Evolutionary conservation across 1,284 basidiomycete species (phyloP), one percentile per base, ranked within the genome.

Genomic region (Ganoderma sinense): DNA sequence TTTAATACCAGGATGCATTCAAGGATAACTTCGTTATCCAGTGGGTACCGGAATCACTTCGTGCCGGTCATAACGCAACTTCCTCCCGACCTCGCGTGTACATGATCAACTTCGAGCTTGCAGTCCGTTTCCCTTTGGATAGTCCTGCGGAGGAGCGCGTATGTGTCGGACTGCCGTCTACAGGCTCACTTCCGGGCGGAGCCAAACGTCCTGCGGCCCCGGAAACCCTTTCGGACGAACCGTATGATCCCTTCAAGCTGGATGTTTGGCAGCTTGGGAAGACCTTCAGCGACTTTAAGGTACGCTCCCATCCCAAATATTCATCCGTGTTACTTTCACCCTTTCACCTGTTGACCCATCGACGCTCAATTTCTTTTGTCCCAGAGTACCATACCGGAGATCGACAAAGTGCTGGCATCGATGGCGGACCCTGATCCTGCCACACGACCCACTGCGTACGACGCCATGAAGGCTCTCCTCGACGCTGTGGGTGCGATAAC

Each of bases 151-250:
- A 74, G 4, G 58, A 75, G 69, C 55, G 60, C 72, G 5, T 64
- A 33, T 66, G 62, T 4, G 33, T 66, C 6, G 64, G 53, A 20
- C 14, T n/a, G 5, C 70, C 70, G 2, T 16, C 48, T 14, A 58
- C 62, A 23, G 62, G 59, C 3, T 65, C 65, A 4, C 67, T 64
- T 20, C 55, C 62, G 0, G 36, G 26, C 18, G 8, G n/a, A 4
- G 51, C 66, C 31, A 64, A 64, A 11, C 73, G 77, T n/a, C 74
- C 75, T 1, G 51, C 62, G 10, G 71, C 78, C 1, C 66, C 66
- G 0, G 73, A 74, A 40, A 66, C 77, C 2, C 13, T 36, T 2
- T 65, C 69, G 5, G 77, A 71, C 14, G 36, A 71, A 40, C 71
- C 77, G 0, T 80, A 71, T 10, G 40, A 66, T 26, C 67, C 70